Evolutionary conservation across 768 basidiomycete species (phyloP), one percentile per base, ranked within the genome.

Genomic region (Rhodotorula graminis): DNA sequence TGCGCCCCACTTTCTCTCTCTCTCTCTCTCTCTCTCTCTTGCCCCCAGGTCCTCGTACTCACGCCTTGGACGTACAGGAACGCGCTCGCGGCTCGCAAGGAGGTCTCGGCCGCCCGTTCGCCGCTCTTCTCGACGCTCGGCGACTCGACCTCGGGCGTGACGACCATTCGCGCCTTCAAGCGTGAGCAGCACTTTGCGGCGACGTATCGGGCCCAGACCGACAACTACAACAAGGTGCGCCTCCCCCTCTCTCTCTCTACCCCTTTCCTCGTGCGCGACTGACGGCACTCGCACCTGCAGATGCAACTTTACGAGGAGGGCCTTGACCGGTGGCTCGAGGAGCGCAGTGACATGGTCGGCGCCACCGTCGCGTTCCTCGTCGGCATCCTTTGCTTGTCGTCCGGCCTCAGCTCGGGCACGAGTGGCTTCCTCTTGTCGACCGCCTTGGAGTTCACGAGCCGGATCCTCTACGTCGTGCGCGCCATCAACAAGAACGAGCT

Each of bases 401-500:
- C 64, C 5, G 70, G 68, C 4, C 57, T 75, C 10, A 56, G 50
- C 15, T 67, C 65, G 0, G 74, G 70, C 19, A 64, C 66, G 0
- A 72, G 65, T 2, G 71, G 70, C 29, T 75, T 75, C 69, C 58
- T 75, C 9, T 65, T 75, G 47, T 62, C 67, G 1, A 70, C 74
- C 1, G 74, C 66, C 19, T 66, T 72, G 61, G 80, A 81, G 25
- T 83, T 83, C 69, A 82, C 80, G 29, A 81, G 81, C 19, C 81
- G 78, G 31, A 81, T 82, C 27, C 80, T 83, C 29, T 83, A 82
- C 82, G 80, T 83, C 59, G 82, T 83, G 2, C 76, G 82, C 21
- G 75, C 82, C 27, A 80, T 81, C 62, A 81, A 82, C 37, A 61
- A 72, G 42, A 80, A 73, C n/a, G 72, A 79, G 61, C 73, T 79